These are phyloP conservation scores for Macrolepiota albuminosa DNA, from an alignment of 768 basidiomycete genomes.

Conservation along the genomic window DNA sequence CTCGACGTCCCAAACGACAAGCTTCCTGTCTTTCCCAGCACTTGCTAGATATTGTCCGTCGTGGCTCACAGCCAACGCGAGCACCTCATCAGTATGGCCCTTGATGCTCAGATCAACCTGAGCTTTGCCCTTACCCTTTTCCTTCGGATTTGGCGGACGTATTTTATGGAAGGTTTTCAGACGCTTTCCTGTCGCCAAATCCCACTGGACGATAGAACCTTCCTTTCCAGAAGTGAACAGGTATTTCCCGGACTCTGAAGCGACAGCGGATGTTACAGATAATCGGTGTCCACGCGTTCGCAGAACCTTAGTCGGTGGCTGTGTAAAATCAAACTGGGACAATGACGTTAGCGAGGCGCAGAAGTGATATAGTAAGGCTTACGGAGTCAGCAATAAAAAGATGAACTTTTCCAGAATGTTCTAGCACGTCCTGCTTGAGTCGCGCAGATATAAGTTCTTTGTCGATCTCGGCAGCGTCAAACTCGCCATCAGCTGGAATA, in stretches of 20 bases:
- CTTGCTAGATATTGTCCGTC: constrained; percentile 86
- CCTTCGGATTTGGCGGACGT: constrained; percentile 35
- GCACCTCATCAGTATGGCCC: constrained; percentile 87
- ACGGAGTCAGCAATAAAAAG: constrained; percentile 74
- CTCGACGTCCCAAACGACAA: constrained; percentile 86
- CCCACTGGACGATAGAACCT: constrained; percentile 85
- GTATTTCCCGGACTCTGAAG: constrained; percentile 64
- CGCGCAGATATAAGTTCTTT: constrained; percentile 86
- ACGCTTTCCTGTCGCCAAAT: constrained; percentile 61
- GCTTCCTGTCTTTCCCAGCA: constrained; percentile 75
- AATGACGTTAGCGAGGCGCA: background rate
- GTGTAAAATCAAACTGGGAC: constrained; percentile 52
- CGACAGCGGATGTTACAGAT: constrained; percentile 77
- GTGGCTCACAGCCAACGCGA: constrained; percentile 76
- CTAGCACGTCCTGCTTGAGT: constrained; percentile 87
- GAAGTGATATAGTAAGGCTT: constrained; percentile 21
- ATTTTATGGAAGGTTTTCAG: constrained; percentile 56
- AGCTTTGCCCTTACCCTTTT: constrained; percentile 50
- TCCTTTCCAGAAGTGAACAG: constrained; percentile 93
- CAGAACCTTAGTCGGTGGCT: constrained; percentile 43
- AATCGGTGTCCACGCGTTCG: constrained; percentile 72
- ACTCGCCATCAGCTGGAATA: constrained; percentile 73
- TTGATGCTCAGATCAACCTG: constrained; percentile 34
- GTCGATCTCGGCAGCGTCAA: constrained; percentile 95
- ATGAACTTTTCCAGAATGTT: constrained; percentile 86